A percentile compares a stretch with the other conserved stretches of the same genome.
phyloP scores from a whole-genome alignment of 2,329 filamentous ascomycete genomes.

The Monosporascus sp. region DNA sequence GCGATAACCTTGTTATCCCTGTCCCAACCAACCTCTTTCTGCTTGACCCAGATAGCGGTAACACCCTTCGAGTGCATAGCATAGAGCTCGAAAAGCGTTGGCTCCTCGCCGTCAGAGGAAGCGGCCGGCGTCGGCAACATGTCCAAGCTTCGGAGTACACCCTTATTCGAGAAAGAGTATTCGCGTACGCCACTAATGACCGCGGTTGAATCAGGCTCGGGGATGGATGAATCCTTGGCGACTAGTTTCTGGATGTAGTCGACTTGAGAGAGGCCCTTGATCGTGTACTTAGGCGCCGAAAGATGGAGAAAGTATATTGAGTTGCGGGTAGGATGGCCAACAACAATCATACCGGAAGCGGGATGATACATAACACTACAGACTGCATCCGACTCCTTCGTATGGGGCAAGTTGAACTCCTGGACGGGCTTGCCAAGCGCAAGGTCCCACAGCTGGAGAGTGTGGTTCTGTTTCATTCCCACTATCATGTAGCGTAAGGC shows the following conservation, averaged over 20 bases:
- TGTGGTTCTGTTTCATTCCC: conserved; percentile 98
- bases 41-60: conserved; percentile 80
- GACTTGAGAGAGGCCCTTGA: conserved; percentile 79
- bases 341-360: conserved; percentile 83
- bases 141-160: conserved; percentile 82
- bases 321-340: conserved; percentile 94
- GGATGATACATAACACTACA: conserved; percentile 96
- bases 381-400: conserved; percentile 94
- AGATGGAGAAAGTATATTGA: conserved; percentile 96
- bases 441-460: conserved; percentile 96
- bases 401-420: conserved; percentile 92
- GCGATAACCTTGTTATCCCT: conserved; percentile 82
- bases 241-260: conserved; percentile 77
- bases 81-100: conserved; percentile 86
- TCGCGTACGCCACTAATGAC: conserved; percentile 96
- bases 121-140: conserved; percentile 71
- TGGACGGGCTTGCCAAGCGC: conserved; percentile 92
- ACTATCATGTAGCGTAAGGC: conserved; percentile 94
- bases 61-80: conserved; percentile 97
- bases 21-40: conserved; percentile 87
- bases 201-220: conserved; percentile 87
- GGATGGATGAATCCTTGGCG: conserved; percentile 64
- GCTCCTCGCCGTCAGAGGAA: conserved; percentile 59
- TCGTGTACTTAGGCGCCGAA: conserved; percentile 86
- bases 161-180: conserved; percentile 84